phyloP scores from a whole-genome alignment of 257 asterid species.

The Solanum tarijense region DNA sequence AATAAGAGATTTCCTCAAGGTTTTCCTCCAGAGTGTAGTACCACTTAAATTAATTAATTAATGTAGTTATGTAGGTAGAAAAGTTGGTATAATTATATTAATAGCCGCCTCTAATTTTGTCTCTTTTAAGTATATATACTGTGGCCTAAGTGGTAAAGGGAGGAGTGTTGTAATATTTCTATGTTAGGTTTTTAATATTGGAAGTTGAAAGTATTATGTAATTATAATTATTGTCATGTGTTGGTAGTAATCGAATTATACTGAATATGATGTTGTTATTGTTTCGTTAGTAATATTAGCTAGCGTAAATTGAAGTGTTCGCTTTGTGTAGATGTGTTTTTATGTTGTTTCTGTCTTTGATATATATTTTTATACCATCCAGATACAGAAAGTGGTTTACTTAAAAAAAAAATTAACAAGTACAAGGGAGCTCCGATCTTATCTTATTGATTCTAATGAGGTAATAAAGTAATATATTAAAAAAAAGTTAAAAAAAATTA shows the following conservation, averaged over 20 bases:
- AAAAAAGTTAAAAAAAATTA: too few species aligned
- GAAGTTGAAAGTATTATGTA: neutral
- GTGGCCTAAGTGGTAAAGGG: neutral
- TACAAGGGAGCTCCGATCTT: neutral
- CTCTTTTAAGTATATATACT: neutral
- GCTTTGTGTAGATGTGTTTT: neutral
- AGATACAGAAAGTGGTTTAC: too few species aligned
- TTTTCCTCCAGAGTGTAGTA: constrained; percentile 13
- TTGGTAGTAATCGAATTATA: neutral
- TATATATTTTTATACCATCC: too few species aligned
- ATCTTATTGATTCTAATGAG: neutral
- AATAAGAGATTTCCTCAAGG: constrained; percentile 38
- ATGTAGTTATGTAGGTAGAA: neutral
- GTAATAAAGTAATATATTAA: too few species aligned
- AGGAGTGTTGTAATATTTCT: neutral
- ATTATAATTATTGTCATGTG: neutral
- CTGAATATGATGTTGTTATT: neutral
- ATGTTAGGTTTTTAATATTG: neutral
- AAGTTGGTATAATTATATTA: neutral
- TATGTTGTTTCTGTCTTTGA: neutral
- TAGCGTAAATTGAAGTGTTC: neutral
- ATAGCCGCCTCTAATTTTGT: neutral
- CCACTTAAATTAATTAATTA: neutral
- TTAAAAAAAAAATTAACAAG: too few species aligned
- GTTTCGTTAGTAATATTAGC: neutral